Evolutionary conservation across 2,329 filamentous ascomycete species (phyloP), one percentile per base, ranked within the genome.

Genomic region (Zymoseptoria crescenta): DNA sequence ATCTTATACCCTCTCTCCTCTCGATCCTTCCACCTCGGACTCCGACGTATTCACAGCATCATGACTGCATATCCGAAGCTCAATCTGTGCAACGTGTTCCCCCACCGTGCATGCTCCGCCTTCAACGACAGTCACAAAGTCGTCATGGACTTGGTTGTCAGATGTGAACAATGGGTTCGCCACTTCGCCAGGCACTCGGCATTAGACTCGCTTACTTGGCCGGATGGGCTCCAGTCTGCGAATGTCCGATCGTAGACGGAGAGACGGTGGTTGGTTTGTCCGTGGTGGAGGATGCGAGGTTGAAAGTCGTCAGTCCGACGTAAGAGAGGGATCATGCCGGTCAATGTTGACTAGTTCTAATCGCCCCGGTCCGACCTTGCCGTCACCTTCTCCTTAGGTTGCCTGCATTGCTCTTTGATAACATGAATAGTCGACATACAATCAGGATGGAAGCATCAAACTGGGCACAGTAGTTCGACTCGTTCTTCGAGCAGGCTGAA

Each of bases 321-420:
- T 35, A 10, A 10, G 13, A 9, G 10, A 8, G 30, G 4, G 24
- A 2, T 24, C 24, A 24, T 24, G 24, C 24, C 24, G 24, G 24
- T 24, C 24, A 24, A 24, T 24, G 24, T 4, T 24, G 24, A 24
- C 24, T 24, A 24, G 4, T 24, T 24, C 24, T 4, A 2, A 4
- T 24, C 24, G 4, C 24, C 24, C n/a, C n/a, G n/a, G 24, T 24
- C 24, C 24, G 24, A 24, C 24, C 24, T 24, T 24, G 24, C 4
- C 24, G 24, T 24, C 24, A 24, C 24, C 2, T 24, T 24, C 24
- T 24, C 24, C 24, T 51, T 56, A n/a, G n/a, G n/a, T n/a, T n/a
- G n/a, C n/a, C 49, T 56, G 54, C 56, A 55, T 61, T 61, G 51
- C 48, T 55, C 28, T 45, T 53, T n/a, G 5, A 45, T 48, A 2